A percentile compares a stretch with the other conserved stretches of the same genome.
Conservation (phyloP, 306 rosid genomes). For the Cucurbita ficifolia region DNA sequence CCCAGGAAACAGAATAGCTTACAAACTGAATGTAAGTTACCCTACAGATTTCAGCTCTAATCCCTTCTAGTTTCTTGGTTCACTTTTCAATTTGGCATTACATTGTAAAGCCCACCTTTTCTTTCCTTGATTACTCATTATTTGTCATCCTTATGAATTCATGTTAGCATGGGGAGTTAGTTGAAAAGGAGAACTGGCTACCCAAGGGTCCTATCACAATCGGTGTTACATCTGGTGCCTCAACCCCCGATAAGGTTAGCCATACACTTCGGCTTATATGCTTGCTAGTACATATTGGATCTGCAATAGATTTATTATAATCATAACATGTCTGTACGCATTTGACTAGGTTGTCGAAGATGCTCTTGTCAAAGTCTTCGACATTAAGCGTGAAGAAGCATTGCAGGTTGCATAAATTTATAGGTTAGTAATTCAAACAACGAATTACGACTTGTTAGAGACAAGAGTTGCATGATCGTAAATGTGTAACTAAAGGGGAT, state of each 20-base stretch:
- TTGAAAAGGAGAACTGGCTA: conserved; percentile 78
- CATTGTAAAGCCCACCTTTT: background rate
- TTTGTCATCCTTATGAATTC: background rate
- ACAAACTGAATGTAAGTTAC: conserved; percentile 55
- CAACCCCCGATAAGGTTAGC: conserved; percentile 94
- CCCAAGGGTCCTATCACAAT: conserved; percentile 74
- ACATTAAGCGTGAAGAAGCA: conserved; percentile 65
- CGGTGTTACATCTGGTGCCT: conserved; percentile 95
- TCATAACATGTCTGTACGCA: background rate
- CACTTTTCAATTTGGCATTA: background rate
- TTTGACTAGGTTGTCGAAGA: conserved; percentile 71
- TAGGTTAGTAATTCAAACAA: conserved; percentile 1
- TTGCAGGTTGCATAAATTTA: conserved; percentile 36
- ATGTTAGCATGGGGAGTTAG: conserved; percentile 80
- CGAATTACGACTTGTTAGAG: background rate
- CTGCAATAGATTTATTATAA: background rate
- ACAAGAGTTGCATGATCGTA: background rate
- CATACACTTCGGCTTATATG: background rate
- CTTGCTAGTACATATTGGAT: background rate
- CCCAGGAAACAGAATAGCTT: conserved; percentile 82
- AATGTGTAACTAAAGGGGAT: background rate
- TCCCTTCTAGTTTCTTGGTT: background rate
- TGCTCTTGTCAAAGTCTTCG: conserved; percentile 62
- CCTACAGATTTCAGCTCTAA: conserved; percentile 1
- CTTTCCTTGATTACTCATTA: background rate